Evolutionary conservation across 192 early-diverging fungal species (phyloP).

Genomic region (Coemansia sp.): DNA sequence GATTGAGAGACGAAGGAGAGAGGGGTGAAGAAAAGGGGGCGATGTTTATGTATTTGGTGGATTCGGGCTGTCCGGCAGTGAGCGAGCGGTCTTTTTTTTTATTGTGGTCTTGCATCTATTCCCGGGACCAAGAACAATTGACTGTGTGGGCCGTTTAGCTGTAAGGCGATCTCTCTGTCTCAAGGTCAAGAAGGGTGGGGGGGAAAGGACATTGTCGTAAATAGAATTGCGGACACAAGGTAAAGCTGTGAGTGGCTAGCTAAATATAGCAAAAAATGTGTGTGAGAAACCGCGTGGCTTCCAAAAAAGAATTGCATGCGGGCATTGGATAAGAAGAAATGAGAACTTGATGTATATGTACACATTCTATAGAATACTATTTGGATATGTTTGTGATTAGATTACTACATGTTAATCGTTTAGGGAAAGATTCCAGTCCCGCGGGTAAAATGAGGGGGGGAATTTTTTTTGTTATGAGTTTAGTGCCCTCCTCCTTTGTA

Average conservation of each 20-base stretch:
- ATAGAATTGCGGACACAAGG: background rate
- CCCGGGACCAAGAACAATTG: background rate
- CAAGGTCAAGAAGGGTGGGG: background rate
- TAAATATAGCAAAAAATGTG: background rate
- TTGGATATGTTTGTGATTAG: background rate
- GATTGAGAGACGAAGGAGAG: background rate
- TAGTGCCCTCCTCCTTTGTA: conserved; percentile 19
- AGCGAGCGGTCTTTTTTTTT: background rate
- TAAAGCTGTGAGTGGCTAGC: background rate
- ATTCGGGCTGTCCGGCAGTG: too few relatives aligned
- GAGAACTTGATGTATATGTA: background rate
- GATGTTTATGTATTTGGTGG: background rate
- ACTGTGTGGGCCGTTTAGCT: conserved; percentile 1
- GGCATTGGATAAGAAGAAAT: too few relatives aligned
- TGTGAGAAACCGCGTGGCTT: background rate
- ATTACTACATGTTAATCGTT: background rate
- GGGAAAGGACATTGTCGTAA: background rate
- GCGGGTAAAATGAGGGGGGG: background rate
- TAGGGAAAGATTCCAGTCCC: background rate
- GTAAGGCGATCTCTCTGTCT: conserved; percentile 2
- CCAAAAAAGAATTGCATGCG: background rate
- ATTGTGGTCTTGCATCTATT: background rate
- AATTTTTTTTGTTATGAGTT: background rate
- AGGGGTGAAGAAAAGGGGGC: background rate
- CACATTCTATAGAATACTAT: background rate